Evolutionary conservation across 371 early-diverging fungal genomes (phyloP).

Genomic region (Blakeslea trispora): DNA sequence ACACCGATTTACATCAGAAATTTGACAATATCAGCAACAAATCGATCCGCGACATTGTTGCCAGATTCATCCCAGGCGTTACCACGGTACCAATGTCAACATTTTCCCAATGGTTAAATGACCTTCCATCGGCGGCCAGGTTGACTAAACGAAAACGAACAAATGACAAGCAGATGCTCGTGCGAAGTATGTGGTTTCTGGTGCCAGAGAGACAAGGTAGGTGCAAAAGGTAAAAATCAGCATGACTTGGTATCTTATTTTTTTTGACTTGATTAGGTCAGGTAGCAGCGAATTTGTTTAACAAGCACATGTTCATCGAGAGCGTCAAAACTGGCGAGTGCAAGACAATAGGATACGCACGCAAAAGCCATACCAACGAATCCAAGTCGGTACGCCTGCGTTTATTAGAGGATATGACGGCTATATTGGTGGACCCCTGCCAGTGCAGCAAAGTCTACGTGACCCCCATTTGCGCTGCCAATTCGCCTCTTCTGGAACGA

Average conservation of each 20-base stretch:
- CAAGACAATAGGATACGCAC: constrained; percentile 11
- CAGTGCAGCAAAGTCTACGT: constrained; percentile 4
- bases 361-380: constrained; percentile 6
- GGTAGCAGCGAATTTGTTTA: constrained; percentile 10
- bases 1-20: constrained; percentile 3
- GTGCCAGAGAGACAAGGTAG: constrained; percentile 6
- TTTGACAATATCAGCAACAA: constrained; percentile 9
- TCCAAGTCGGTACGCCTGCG: constrained; percentile 7
- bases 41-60: constrained; percentile 7
- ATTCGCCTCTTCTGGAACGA: constrained; percentile 10
- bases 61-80: constrained; percentile 6
- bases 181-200: constrained; percentile 4
- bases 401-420: constrained; percentile 5
- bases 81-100: constrained; percentile 6
- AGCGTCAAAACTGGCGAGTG: constrained; percentile 7
- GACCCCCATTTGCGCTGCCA: constrained; percentile 5
- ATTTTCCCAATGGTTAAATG: constrained; percentile 8
- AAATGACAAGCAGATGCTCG: constrained; percentile 7
- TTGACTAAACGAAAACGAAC: constrained; percentile 7
- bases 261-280: constrained; percentile 4
- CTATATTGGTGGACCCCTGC: constrained; percentile 6
- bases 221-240: constrained; percentile 3
- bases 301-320: constrained; percentile 6
- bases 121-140: constrained; percentile 4
- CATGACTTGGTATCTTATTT: neutral